Conservation (phyloP, 2,329 filamentous ascomycete genomes). For the Botrytis galanthina region DNA sequence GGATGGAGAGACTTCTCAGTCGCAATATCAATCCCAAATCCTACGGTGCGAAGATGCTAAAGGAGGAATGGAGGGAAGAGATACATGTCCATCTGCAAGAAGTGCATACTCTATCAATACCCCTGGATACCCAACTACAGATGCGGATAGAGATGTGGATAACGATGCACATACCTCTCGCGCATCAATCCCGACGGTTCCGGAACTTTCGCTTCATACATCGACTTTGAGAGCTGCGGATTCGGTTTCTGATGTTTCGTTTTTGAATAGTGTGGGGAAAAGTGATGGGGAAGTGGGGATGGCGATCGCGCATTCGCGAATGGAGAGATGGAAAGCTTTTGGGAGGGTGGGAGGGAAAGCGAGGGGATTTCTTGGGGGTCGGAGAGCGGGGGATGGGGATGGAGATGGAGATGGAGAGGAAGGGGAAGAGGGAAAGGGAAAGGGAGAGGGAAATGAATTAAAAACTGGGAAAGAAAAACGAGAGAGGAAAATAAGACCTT, state of each 20-base stretch:
- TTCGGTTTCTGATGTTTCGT: not conserved
- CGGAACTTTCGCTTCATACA: not conserved
- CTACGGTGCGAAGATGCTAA: not conserved
- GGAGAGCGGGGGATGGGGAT: not conserved
- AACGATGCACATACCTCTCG: not conserved
- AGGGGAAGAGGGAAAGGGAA: no score
- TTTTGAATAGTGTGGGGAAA: not conserved
- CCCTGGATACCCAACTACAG: not conserved
- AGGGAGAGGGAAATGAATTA: no score
- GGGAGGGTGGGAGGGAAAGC: not conserved
- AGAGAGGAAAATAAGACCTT: not conserved
- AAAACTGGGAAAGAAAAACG: not conserved
- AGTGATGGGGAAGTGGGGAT: accelerated
- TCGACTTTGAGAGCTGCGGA: not conserved
- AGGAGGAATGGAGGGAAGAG: not conserved
- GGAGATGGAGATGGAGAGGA: no score
- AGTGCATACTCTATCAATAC: not conserved
- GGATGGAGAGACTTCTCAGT: not conserved
- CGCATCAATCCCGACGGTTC: not conserved
- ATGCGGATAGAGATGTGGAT: accelerated
- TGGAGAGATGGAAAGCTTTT: not conserved
- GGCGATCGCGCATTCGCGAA: not conserved
- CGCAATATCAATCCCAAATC: not conserved
- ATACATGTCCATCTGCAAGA: no score
- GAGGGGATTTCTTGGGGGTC: not conserved